Conservation (phyloP, 116 monocot genomes). For the Iris pallida region DNA sequence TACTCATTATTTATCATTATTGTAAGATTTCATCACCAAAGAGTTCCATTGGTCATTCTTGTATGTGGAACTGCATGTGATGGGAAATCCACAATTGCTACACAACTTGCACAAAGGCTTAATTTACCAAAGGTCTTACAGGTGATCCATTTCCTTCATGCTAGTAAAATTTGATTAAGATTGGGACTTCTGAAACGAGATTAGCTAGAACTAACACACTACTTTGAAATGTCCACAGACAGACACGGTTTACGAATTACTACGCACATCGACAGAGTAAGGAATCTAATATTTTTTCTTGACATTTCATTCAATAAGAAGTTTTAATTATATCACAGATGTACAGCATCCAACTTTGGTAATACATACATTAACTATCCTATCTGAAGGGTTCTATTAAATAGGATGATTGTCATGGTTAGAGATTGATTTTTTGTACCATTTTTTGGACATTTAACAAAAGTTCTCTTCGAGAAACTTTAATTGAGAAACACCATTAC, state of each 20-base stretch:
- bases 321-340: too few species aligned
- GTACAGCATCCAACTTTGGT: too few species aligned
- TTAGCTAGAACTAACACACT: neutral
- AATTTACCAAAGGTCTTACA: slow-evolving; percentile 98
- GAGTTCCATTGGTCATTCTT: slow-evolving; percentile 94
- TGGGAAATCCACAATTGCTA: slow-evolving; percentile 97
- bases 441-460: too few species aligned
- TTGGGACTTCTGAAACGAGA: neutral
- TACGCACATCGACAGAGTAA: slow-evolving; percentile 98
- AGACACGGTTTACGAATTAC: slow-evolving; percentile 96
- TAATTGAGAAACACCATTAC: neutral
- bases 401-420: too few species aligned
- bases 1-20: neutral
- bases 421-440: too few species aligned
- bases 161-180: neutral
- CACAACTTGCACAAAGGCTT: slow-evolving; percentile 91
- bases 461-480: too few species aligned
- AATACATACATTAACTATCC: too few species aligned
- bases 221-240: slow-evolving; percentile 44
- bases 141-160: slow-evolving; percentile 32
- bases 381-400: too few species aligned
- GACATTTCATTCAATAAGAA: neutral
- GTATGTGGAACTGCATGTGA: slow-evolving; percentile 98
- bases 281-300: slow-evolving; percentile 15
- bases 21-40: slow-evolving; percentile 91